Conservation (phyloP, 768 basidiomycete species). For the Kwoniella europaea region DNA sequence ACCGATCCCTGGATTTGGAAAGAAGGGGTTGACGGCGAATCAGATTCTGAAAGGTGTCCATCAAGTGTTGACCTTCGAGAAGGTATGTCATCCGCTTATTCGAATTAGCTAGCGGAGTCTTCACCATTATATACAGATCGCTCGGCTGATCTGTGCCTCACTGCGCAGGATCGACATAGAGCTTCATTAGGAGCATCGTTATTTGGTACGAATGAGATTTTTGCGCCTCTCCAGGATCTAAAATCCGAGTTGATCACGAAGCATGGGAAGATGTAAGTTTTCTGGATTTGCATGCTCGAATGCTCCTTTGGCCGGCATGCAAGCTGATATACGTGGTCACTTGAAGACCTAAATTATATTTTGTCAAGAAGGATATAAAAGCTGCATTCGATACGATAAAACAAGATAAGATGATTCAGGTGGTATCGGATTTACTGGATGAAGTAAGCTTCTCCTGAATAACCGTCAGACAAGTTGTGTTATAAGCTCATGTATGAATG, state of each 20-base stretch:
- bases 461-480: too few relatives aligned
- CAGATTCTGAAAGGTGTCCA: conserved; percentile 82
- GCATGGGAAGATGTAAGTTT: conserved; percentile 65
- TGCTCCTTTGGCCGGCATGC: background rate
- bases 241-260: conserved; percentile 62
- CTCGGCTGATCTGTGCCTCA: conserved; percentile 6
- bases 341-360: conserved; percentile 81
- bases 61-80: conserved; percentile 84
- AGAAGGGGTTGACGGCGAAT: conserved; percentile 73
- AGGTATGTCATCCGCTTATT: conserved; percentile 62
- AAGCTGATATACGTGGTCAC: background rate
- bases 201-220: conserved; percentile 81
- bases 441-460: conserved; percentile 55
- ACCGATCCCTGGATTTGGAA: conserved; percentile 9
- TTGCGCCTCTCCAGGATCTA: conserved; percentile 72
- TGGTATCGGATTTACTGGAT: conserved; percentile 72
- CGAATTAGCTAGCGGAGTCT: background rate
- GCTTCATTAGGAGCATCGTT: conserved; percentile 78
- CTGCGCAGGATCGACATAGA: conserved; percentile 66
- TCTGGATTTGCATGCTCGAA: background rate
- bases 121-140: background rate
- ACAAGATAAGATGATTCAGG: conserved; percentile 78
- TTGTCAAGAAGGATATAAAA: conserved; percentile 94
- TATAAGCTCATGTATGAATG: too few relatives aligned
- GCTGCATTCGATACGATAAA: conserved; percentile 97